Base-by-base conservation (phyloP, 2,329 filamentous ascomycete genomes). In the Fusarium lyarnte region DNA sequence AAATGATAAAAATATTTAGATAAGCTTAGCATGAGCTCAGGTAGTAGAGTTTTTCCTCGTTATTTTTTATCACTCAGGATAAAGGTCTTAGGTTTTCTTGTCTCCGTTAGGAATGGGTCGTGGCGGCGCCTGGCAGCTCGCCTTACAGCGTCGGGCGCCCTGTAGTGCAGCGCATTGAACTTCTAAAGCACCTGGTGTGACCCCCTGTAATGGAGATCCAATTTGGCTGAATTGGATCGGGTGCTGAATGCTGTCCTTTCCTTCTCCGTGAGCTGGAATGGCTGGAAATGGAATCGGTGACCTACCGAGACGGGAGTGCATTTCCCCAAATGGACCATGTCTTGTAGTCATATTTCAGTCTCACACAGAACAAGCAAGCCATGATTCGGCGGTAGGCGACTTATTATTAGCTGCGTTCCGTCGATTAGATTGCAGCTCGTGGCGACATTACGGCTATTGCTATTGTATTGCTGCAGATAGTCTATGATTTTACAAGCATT, bases 311-410 rank as follows among this genome's bases (percentile, higher is more conserved):
- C 53, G 41, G 55, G 57, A 57, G 51, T 23, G 23, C 8, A 45
- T 65, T 55, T 66, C 59, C 51, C 29, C 46, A 53, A 60, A 42
- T 39, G 47, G 63, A 58, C 29, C 12, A n/a, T 73, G 70, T 74
- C 70, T 73, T 57, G 70, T 33, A 60, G 29, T 67, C 45, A 71
- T 73, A 69, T 71, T 47, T 58, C 49, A 23, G 46, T 73, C 57
- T 67, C 59, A 46, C 27, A 60, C 53, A 43, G 25, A 41, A 47
- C 35, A 46, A 46, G 42, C 41, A 51, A 47, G 42, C 38, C 38
- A 58, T 45, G 39, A 36, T 55, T 42, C n/a, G 31, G 42, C 19
- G 46, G 43, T 51, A 27, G 43, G 35, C 38, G 42, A 52, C 42
- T 47, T 53, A 13, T 27, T 52, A 29, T 12, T 31, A 53, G 23